Percentiles rank a stretch among this genome's conserved stretches.
These are phyloP conservation scores for Obelidium mucronatum DNA, from an alignment of 192 early-diverging fungal species.

Conservation along the genomic window DNA sequence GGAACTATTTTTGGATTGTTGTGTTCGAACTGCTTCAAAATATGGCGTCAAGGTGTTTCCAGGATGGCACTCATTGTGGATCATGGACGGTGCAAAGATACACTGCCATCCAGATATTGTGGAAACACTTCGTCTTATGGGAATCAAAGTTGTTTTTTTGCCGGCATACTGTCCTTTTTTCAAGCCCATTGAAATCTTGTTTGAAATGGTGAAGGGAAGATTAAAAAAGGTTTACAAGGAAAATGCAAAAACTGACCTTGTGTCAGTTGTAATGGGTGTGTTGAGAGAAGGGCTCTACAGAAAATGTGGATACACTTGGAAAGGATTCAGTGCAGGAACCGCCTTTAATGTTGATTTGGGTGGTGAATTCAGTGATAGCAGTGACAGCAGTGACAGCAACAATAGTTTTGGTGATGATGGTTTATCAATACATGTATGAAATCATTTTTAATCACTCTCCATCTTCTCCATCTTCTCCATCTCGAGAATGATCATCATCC, in stretches of 20 bases:
- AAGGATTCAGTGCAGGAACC: not conserved
- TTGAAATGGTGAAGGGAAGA: slow-evolving; percentile 32
- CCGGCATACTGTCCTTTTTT: slow-evolving; percentile 42
- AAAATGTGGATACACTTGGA: not conserved
- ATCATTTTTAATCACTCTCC: no score
- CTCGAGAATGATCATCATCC: no score
- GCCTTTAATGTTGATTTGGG: not conserved
- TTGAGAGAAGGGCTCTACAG: not conserved
- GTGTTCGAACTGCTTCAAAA: slow-evolving; percentile 7
- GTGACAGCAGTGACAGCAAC: no score
- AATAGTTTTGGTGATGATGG: no score
- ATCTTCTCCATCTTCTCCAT: no score
- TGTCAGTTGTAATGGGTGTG: not conserved
- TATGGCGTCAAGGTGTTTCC: not conserved
- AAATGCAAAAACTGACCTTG: not conserved
- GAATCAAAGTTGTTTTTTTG: slow-evolving; percentile 27
- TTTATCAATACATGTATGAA: no score
- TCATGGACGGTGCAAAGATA: slow-evolving; percentile 39
- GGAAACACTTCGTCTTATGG: not conserved
- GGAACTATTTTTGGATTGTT: slow-evolving; percentile 8
- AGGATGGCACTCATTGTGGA: slow-evolving; percentile 32
- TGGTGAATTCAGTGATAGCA: no score
- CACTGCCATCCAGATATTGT: slow-evolving; percentile 20
- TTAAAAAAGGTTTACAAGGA: not conserved
- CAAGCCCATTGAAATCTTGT: slow-evolving; percentile 44